These are phyloP conservation scores for Chamaenerion angustifolium DNA, from an alignment of 345 rosid genomes.

Conservation along the genomic window DNA sequence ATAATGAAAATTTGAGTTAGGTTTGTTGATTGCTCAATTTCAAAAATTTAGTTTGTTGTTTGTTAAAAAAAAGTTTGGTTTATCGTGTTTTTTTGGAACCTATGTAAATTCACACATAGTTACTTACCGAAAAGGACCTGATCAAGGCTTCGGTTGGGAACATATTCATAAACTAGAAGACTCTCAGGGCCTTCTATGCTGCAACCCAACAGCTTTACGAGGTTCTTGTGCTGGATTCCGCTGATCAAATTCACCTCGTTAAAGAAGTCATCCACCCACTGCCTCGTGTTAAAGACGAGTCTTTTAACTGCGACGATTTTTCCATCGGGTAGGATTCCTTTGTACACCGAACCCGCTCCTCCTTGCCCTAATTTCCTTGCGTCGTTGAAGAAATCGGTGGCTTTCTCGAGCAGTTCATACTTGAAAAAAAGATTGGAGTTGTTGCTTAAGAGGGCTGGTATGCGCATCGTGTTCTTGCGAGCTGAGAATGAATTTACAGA, in stretches of 20 bases:
- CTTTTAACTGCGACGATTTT: conserved; percentile 56
- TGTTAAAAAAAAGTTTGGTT: too few relatives aligned
- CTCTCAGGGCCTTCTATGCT: conserved; percentile 84
- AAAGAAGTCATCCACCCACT: conserved; percentile 77
- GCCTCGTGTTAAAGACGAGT: conserved; percentile 42
- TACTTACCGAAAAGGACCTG: conserved; percentile 54
- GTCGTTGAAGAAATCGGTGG: conserved; percentile 44
- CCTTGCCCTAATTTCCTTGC: conserved; percentile 71
- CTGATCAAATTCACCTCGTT: conserved; percentile 67
- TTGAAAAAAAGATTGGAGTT: conserved; percentile 27
- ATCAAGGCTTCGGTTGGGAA: conserved; percentile 63
- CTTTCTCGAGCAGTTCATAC: conserved; percentile 57
- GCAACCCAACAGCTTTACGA: conserved; percentile 65
- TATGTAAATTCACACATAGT: background rate
- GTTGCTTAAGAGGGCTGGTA: conserved; percentile 7
- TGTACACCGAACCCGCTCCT: conserved; percentile 70
- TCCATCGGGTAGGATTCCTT: conserved; percentile 62
- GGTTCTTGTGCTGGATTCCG: conserved; percentile 49
- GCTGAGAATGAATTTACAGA: background rate
- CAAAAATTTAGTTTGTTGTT: too few relatives aligned
- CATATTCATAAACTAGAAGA: conserved; percentile 70
- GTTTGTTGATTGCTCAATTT: too few relatives aligned
- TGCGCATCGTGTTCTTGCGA: background rate
- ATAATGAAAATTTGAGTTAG: too few relatives aligned
- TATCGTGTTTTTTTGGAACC: too few relatives aligned